A percentile compares a stretch with the other conserved stretches of the same genome.
These are phyloP conservation scores for Saccharomycopsis fodiens DNA, from an alignment of 805 yeast genomes.

Conservation along the genomic window DNA sequence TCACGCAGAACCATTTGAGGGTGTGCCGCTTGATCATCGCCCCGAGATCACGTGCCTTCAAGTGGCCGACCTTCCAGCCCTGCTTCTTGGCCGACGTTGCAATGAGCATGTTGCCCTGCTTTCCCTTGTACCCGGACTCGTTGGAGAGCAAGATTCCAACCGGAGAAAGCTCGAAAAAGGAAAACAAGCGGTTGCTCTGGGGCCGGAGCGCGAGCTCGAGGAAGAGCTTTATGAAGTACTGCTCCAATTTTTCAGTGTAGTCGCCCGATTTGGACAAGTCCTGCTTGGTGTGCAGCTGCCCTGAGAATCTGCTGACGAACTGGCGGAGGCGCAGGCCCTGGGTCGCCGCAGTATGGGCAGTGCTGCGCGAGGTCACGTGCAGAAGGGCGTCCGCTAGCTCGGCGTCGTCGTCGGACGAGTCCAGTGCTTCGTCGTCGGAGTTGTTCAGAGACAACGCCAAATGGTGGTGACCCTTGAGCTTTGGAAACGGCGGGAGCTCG, in stretches of 20 bases:
- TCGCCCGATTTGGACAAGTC: slow-evolving; percentile 1
- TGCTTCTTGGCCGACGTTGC: slow-evolving; percentile 79
- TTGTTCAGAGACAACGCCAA: not conserved
- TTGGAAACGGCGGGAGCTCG: slow-evolving; percentile 19
- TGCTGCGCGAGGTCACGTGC: slow-evolving; percentile 5
- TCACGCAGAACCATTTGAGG: slow-evolving; percentile 80
- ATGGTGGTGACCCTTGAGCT: slow-evolving; percentile 8
- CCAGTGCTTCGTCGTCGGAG: slow-evolving; percentile 6
- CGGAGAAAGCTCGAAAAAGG: slow-evolving; percentile 85
- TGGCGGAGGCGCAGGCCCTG: slow-evolving; percentile 13
- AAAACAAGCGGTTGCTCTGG: slow-evolving; percentile 75
- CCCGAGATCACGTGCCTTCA: slow-evolving; percentile 66
- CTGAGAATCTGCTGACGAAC: slow-evolving; percentile 11
- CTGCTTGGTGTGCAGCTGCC: slow-evolving; percentile 1
- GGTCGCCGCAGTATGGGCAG: not conserved
- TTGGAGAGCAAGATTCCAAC: slow-evolving; percentile 75
- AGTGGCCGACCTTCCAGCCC: slow-evolving; percentile 95
- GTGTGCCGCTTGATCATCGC: slow-evolving; percentile 90
- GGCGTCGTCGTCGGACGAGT: slow-evolving; percentile 1
- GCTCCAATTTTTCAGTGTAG: slow-evolving; percentile 43
- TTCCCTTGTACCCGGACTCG: slow-evolving; percentile 77
- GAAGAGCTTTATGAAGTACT: slow-evolving; percentile 59
- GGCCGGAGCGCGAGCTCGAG: slow-evolving; percentile 58
- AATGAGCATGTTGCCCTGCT: slow-evolving; percentile 78
- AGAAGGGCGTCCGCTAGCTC: not conserved